Evolutionary conservation across 2,329 filamentous ascomycete species (phyloP).

Genomic region (Aspergillus proliferans): DNA sequence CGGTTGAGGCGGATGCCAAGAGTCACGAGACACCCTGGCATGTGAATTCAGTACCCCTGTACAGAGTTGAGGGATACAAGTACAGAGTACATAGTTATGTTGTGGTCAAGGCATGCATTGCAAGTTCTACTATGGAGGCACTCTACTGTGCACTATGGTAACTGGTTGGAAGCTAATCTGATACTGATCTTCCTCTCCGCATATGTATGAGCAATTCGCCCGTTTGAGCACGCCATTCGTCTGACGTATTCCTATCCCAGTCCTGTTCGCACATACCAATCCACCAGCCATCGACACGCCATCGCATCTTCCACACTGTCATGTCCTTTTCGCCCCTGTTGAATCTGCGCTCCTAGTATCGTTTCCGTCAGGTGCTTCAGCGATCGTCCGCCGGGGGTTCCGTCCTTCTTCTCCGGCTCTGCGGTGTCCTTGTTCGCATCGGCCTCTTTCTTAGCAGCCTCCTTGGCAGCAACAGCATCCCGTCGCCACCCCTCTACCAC

Average conservation of each 20-base stretch:
- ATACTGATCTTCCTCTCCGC: neutral
- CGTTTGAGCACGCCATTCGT: neutral
- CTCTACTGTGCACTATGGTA: no score
- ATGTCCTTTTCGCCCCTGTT: constrained; percentile 24
- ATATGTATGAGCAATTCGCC: neutral
- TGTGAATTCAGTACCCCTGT: no score
- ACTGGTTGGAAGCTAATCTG: no score
- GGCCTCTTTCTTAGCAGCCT: neutral
- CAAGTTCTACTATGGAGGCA: no score
- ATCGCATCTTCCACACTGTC: constrained; percentile 44
- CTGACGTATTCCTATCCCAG: constrained; percentile 1
- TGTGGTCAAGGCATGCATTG: no score
- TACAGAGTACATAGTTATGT: no score
- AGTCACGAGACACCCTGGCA: no score
- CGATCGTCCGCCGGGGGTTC: constrained; percentile 4
- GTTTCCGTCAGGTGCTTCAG: constrained; percentile 15
- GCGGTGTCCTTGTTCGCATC: neutral
- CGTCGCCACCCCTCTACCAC: constrained; percentile 13
- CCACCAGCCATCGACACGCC: constrained; percentile 38
- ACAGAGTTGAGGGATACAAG: no score
- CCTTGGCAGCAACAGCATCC: no score
- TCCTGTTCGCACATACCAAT: constrained; percentile 30
- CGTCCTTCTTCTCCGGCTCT: neutral
- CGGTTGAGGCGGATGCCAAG: no score
- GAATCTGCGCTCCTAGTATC: constrained; percentile 17